Base-by-base conservation (phyloP, 495 filamentous ascomycete species). In the Chaetomium fimeti region DNA sequence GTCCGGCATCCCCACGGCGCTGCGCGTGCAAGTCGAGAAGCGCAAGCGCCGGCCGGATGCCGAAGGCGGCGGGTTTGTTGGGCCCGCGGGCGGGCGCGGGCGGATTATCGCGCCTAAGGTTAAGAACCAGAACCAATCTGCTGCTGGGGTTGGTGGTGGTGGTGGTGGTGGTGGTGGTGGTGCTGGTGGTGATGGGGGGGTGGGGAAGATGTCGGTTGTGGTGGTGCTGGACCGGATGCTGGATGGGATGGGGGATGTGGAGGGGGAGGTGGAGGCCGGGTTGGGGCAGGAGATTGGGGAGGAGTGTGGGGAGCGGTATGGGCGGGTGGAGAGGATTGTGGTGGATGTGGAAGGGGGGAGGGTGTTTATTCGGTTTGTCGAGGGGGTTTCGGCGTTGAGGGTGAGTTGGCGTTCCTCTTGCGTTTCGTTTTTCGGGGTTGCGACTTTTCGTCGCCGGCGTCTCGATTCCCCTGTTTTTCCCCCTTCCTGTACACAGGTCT, bases 201-300 rank as follows among this genome's bases (percentile, higher is more conserved):
- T 91, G 74, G 94, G 91, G 15, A 70, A 80, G 29, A 90, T 90
- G 85, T 89, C 85, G 63, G 83, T 88, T 63, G 92, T 97, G 8
- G 85, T 98, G 25, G 84, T 93, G 55, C 74, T 96, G 25, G 78
- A 77, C 20, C 86, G 88, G 8, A 97, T 97, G 91, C 77, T 96
- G 3, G 87, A 93, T 62, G 90, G 88, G 4, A 87, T 96, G 81
- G 72, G 70, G 0, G 78, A 87, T 57, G 67, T 85, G 1, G 77
- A 93, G 38, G 78, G 76, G 1, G 95, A 97, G 77, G 77, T 82
- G 32, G 84, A 86, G 63, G 88, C 88, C 15, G 90, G 88, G 27
- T 73, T 98, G 66, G 84, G 91, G 68, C 92, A 97, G 76, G 92
- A 97, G 76, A 96, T 98, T 72, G 94, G 94, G 22, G 91, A 96